phyloP scores from a whole-genome alignment of 176 grass and related monocot species.

The Guadua angustifolia region DNA sequence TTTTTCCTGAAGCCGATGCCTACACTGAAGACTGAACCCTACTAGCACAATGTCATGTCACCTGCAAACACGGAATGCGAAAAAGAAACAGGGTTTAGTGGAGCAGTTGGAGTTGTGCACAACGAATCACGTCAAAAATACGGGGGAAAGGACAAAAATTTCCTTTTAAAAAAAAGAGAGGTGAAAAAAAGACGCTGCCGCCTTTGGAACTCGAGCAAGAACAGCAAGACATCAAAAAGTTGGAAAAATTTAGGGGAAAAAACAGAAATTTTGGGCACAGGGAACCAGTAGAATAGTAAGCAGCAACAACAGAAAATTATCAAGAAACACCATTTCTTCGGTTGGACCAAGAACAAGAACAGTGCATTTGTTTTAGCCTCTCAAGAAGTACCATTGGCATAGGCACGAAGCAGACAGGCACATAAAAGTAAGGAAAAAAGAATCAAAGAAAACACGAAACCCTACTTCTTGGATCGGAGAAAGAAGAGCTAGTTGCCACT shows the following conservation, averaged over 20 bases:
- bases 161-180: slow-evolving; percentile 32
- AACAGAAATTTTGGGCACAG: slow-evolving; percentile 2
- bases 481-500: background rate
- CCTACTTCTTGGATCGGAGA: slow-evolving; percentile 44
- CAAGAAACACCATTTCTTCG: background rate
- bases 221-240: slow-evolving; percentile 44
- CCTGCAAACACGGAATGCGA: slow-evolving; percentile 44
- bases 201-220: slow-evolving; percentile 49
- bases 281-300: slow-evolving; percentile 1
- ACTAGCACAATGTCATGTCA: slow-evolving; percentile 31
- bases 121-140: slow-evolving; percentile 33
- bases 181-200: slow-evolving; percentile 12
- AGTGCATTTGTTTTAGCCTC: slow-evolving; percentile 26
- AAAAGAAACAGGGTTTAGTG: slow-evolving; percentile 22
- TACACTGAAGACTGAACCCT: slow-evolving; percentile 17
- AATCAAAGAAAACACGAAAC: background rate
- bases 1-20: background rate
- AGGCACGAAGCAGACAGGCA: slow-evolving; percentile 43
- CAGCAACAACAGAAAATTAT: background rate
- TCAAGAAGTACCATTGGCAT: slow-evolving; percentile 48
- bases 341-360: slow-evolving; percentile 16
- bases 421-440: slow-evolving; percentile 29
- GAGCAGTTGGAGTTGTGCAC: slow-evolving; percentile 37
- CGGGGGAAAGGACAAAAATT: slow-evolving; percentile 22
- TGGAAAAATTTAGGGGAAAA: slow-evolving; percentile 12